Conservation (phyloP, 2,329 filamentous ascomycete genomes). For the Microsporum ferrugineum region DNA sequence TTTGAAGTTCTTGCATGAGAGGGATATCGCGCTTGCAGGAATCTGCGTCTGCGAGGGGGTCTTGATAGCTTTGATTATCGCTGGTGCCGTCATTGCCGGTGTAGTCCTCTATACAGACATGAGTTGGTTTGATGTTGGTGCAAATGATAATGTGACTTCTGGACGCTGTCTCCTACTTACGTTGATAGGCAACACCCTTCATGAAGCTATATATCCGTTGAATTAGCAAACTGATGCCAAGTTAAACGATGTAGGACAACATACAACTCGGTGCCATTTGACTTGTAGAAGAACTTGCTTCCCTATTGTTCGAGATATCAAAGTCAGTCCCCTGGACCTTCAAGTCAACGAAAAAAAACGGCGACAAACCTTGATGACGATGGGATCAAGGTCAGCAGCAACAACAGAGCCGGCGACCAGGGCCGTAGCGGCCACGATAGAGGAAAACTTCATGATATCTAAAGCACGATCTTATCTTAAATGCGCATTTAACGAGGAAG, state of each 20-base stretch:
- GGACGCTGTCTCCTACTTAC: slow-evolving; percentile 22
- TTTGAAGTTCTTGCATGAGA: slow-evolving; percentile 62
- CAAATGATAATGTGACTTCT: neutral
- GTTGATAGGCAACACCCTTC: slow-evolving; percentile 90
- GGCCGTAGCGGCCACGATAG: slow-evolving; percentile 40
- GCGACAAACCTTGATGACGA: slow-evolving; percentile 51
- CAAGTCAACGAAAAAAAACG: neutral
- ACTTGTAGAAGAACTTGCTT: slow-evolving; percentile 81
- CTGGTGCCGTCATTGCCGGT: slow-evolving; percentile 42
- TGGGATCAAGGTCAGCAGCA: slow-evolving; percentile 46
- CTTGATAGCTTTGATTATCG: slow-evolving; percentile 51
- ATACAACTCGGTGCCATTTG: slow-evolving; percentile 62
- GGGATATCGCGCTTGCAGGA: slow-evolving; percentile 78
- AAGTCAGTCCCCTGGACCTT: neutral
- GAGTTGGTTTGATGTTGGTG: neutral
- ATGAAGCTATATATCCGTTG: slow-evolving; percentile 50
- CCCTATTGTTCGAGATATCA: slow-evolving; percentile 39
- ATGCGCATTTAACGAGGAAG: neutral
- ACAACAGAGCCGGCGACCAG: slow-evolving; percentile 36
- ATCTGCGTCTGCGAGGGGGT: slow-evolving; percentile 64
- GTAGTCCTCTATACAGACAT: slow-evolving; percentile 45
- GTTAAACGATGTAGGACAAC: slow-evolving; percentile 6
- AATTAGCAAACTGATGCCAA: slow-evolving; percentile 6
- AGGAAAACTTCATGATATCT: slow-evolving; percentile 46
- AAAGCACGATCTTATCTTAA: neutral